Evolutionary conservation across 352 stramenopile species (phyloP), one percentile per base, ranked within the genome.

Genomic region (Thraustochytrium striatum): DNA sequence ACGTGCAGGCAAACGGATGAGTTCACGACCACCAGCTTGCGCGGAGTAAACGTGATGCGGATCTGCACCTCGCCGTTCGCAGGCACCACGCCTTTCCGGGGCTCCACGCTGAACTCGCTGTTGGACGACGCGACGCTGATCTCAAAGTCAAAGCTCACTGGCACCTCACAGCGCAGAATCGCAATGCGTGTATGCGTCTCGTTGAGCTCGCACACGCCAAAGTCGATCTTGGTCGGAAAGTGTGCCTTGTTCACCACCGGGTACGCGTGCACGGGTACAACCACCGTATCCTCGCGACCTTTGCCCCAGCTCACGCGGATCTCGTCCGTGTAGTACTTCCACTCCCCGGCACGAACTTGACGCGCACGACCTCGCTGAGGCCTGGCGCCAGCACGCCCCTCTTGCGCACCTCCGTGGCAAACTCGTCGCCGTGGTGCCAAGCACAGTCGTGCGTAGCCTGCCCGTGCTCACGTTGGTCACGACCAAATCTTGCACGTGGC

Each of bases 291-390:
- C 65, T 91, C 87, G 72, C 88, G 89, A 19, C 82, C 83, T 55
- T 25, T 55, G 47, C 47, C 47, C 16, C 16, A 55, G 19, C 32
- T 9, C 58, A 95, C 86, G 41, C 90, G 85, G 53, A 95, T 82
- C 62, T 87, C 93, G 84, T 95, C 91, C 85, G 94, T 93, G 83
- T 95, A 92, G 84, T 95, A 95, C 69, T 93, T 89, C 61, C 90
- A 92, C 43, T 90, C 87, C 3, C 73, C 61, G 0, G 90, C 86
- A 2, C 79, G 83, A 83, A 95, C 0, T 85, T 86, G 35, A 96
- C 85, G 30, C 87, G 38, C 52, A 96, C 83, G 52, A 93, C 89
- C 61, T 95, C 88, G 25, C 57, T 83, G 13, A 94, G 87, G 0
- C 91, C 91, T 0, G 90, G 84, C 0, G 89, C 89, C 5, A 96